Percentiles rank a stretch among this genome's conserved stretches.
These are phyloP conservation scores for Neophaeococcomyces mojaviensis DNA, from an alignment of 2,329 filamentous ascomycete genomes.

Conservation along the genomic window DNA sequence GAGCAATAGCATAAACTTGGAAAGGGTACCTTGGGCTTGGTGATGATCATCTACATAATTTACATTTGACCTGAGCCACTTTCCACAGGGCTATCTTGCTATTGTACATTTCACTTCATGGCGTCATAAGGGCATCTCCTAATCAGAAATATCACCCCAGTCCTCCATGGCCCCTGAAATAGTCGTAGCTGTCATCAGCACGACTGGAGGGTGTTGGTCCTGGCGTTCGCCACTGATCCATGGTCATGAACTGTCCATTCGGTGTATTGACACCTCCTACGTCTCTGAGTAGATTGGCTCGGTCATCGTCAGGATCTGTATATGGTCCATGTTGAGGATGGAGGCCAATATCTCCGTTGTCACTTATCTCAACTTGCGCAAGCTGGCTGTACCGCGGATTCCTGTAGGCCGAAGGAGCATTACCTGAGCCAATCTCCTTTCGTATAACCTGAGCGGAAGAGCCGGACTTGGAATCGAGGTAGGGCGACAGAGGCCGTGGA, in stretches of 20 bases:
- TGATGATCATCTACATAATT: too few species aligned
- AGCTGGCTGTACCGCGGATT: conserved; percentile 3
- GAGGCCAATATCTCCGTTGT: conserved; percentile 5
- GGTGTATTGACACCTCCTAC: conserved; percentile 15
- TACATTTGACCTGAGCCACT: too few species aligned
- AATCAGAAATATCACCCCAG: conserved; percentile 29
- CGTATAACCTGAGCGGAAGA: conserved; percentile 8
- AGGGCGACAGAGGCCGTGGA: conserved; percentile 34
- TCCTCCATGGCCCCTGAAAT: conserved; percentile 8
- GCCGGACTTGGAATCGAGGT: neutral
- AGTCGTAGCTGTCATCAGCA: conserved; percentile 8
- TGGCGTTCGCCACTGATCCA: conserved; percentile 16
- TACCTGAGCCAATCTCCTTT: conserved; percentile 9
- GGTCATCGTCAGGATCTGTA: conserved; percentile 19
- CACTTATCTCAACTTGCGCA: conserved; percentile 1
- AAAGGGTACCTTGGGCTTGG: too few species aligned
- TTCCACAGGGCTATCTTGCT: too few species aligned
- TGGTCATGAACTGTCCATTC: conserved; percentile 21
- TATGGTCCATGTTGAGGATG: conserved; percentile 11
- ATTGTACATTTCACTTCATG: too few species aligned
- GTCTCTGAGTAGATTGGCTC: conserved; percentile 15
- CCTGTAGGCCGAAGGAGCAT: neutral
- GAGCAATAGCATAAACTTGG: too few species aligned
- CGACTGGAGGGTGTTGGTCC: conserved; percentile 3
- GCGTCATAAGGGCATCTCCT: too few species aligned